Base-by-base conservation (phyloP, 2,329 filamentous ascomycete genomes). In the Ilyonectria mors-panacis region DNA sequence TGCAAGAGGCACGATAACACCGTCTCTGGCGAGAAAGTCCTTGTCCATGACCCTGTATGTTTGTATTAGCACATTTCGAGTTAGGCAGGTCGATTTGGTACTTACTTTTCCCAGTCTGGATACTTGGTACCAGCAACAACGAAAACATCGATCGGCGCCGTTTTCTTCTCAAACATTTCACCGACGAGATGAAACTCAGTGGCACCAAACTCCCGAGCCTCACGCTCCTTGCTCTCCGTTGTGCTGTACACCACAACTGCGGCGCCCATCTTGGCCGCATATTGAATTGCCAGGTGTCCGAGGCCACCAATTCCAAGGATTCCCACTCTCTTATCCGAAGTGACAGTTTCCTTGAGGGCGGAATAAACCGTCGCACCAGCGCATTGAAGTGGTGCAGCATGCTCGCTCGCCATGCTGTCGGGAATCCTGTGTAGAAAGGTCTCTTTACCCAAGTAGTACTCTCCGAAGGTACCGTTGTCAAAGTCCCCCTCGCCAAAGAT, bases 231-330 rank as follows among this genome's bases (percentile, higher is more conserved):
- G 75, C 80, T 83, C 64, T 90, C 87, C 2, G 85, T 86, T 12
- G 87, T 84, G 2, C 87, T 90, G 70, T 92, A 85, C 7, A 91
- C 91, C 39, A 91, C 85, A 12, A 92, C 88, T 45, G 87, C 84
- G 78, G 85, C 89, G 26, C 90, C 91, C 87, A 92, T 89, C 81
- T 90, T 90, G 48, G 85, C 81, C 0, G 90, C 90, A 59, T 74
- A 44, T 26, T 63, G 64, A 10, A 66, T 62, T 2, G 59, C 64
- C 10, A 66, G 53, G 23, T 66, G 64, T 10, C 64, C 64, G 5
- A 66, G 37, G 5, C 64, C 64, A 15, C 64, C 64, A 19, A 66
- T 62, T 1, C 64, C 64, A 19, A 66, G 3, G 17, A 66, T 50
- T 5, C 64, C 58, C 3, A 66, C 64, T 5, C 64, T 33, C 19